Evolutionary conservation across 176 grass and related monocot species (phyloP).

Genomic region (Alloteropsis semialata): DNA sequence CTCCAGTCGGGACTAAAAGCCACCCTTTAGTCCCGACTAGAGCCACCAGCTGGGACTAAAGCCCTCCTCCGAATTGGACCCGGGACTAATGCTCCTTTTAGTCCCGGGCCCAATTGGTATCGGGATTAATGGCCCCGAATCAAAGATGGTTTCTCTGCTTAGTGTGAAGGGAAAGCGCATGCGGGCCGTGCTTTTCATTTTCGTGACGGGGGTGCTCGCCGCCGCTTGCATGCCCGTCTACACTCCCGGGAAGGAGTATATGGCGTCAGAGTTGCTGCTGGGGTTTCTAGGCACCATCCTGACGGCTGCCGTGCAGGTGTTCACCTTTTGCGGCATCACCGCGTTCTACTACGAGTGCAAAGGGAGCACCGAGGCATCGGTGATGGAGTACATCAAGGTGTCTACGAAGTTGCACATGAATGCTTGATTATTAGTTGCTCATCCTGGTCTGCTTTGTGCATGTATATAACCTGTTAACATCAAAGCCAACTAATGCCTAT

Average conservation of each 20-base stretch:
- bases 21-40: too few relatives aligned
- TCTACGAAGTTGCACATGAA: not conserved
- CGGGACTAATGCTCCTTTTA: too few relatives aligned
- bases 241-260: not conserved
- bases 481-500: too few relatives aligned
- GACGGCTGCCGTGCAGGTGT: not conserved
- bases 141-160: too few relatives aligned
- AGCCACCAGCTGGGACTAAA: too few relatives aligned
- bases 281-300: not conserved
- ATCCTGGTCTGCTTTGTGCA: too few relatives aligned
- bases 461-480: not conserved
- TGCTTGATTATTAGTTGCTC: not conserved
- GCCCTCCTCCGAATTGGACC: too few relatives aligned
- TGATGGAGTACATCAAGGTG: not conserved
- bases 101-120: too few relatives aligned
- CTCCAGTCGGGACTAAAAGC: too few relatives aligned
- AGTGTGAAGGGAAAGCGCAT: not conserved
- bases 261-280: not conserved
- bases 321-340: not conserved
- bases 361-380: not conserved
- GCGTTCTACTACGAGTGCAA: slow-evolving; percentile 26
- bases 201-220: not conserved
- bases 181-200: not conserved
- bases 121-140: too few relatives aligned
- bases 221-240: not conserved